These are phyloP conservation scores for Fraxinus nigra DNA, from an alignment of 305 asterid species.

Conservation along the genomic window DNA sequence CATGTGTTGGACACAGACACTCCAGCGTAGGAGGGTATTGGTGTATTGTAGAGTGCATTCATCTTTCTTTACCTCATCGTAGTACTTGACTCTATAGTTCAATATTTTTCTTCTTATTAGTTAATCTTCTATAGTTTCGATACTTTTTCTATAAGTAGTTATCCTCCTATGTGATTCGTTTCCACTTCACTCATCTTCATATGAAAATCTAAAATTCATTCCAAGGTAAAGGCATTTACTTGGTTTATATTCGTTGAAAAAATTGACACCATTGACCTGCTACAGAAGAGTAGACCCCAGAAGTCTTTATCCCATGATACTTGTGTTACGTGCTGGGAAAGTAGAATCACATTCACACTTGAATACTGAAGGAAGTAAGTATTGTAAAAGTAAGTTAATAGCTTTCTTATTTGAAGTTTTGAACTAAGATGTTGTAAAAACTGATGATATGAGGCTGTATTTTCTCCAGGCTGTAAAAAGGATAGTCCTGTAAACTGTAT, in stretches of 20 bases:
- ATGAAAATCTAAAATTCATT: background rate
- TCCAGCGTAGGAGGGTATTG: background rate
- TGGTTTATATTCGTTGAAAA: background rate
- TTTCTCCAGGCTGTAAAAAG: background rate
- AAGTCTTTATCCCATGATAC: background rate
- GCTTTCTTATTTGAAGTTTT: background rate
- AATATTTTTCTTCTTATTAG: background rate
- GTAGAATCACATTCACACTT: background rate
- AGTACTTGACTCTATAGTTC: background rate
- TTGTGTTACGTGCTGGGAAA: background rate
- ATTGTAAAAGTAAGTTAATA: background rate
- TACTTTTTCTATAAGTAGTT: background rate
- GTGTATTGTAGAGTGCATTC: background rate
- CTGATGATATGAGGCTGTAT: background rate
- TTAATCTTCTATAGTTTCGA: background rate
- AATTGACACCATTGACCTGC: background rate
- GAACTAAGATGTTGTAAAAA: background rate
- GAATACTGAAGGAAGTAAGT: background rate
- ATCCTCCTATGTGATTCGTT: background rate
- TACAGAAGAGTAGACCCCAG: background rate
- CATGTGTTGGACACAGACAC: background rate
- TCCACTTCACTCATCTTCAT: background rate
- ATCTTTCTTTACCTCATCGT: background rate
- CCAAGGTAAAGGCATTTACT: background rate
- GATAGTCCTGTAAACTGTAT: background rate